Percentiles rank a stretch among this genome's conserved stretches.
These are phyloP conservation scores for Panicum virgatum DNA, from an alignment of 202 grass and related monocot species.

Conservation along the genomic window DNA sequence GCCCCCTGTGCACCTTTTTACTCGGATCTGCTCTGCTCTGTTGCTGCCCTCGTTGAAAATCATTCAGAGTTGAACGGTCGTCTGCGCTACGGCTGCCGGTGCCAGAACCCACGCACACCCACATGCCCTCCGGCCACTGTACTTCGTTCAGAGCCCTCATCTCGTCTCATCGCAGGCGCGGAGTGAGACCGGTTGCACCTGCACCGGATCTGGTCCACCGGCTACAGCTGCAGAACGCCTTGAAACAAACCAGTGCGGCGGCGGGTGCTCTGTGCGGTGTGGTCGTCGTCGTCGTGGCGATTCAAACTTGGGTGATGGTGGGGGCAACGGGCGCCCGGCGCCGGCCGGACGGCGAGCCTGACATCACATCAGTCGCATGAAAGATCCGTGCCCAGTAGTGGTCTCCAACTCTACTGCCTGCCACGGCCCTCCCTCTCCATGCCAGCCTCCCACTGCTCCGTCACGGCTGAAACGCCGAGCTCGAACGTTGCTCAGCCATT, in stretches of 20 bases:
- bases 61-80: constrained; percentile 3
- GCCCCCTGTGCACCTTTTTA: neutral
- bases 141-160: neutral
- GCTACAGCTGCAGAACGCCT: neutral
- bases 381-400: constrained; percentile 34
- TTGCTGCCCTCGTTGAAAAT: neutral
- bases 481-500: neutral
- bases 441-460: neutral
- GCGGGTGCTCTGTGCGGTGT: neutral
- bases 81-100: neutral
- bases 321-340: neutral
- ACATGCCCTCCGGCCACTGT: neutral
- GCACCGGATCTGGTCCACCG: neutral
- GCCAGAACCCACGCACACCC: neutral
- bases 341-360: neutral
- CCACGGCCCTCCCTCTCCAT: neutral
- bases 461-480: neutral
- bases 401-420: neutral
- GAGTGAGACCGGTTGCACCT: neutral
- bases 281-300: neutral
- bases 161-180: neutral
- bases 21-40: neutral
- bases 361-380: constrained; percentile 32
- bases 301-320: constrained; percentile 22
- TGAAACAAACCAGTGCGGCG: neutral